A percentile compares a stretch with the other conserved stretches of the same genome.
These are phyloP conservation scores for Akebia trifoliata DNA, from an alignment of 164 flowering plant species.

Conservation along the genomic window DNA sequence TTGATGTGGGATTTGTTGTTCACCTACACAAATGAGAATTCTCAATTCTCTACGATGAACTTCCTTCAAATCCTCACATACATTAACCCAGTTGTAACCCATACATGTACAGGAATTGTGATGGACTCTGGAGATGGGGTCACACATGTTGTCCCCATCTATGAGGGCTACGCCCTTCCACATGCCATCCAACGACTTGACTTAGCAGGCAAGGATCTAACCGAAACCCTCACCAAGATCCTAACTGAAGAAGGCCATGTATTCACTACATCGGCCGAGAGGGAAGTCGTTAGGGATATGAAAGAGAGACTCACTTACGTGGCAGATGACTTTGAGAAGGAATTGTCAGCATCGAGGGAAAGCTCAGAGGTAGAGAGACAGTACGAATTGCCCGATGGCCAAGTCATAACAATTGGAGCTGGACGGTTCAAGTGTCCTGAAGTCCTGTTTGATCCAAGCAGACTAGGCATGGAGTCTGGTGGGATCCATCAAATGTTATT, in stretches of 20 bases:
- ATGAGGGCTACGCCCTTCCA: constrained; percentile 15
- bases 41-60: too few relatives aligned
- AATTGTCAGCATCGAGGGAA: constrained; percentile 11
- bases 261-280: constrained; percentile 50
- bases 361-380: constrained; percentile 53
- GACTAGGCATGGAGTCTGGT: constrained; percentile 24
- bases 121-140: constrained; percentile 17
- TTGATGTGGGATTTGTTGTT: too few relatives aligned
- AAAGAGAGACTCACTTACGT: constrained; percentile 63
- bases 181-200: constrained; percentile 64
- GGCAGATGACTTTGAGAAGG: constrained; percentile 36
- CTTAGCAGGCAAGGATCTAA: constrained; percentile 64
- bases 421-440: constrained; percentile 16
- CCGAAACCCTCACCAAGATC: constrained; percentile 61
- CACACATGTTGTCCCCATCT: constrained; percentile 14
- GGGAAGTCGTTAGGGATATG: constrained; percentile 60
- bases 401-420: constrained; percentile 17
- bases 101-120: constrained; percentile 12
- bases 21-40: too few relatives aligned
- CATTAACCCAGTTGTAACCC: too few relatives aligned
- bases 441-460: constrained; percentile 13
- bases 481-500: constrained; percentile 31
- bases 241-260: constrained; percentile 59
- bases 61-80: too few relatives aligned
- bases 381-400: constrained; percentile 36